These are phyloP conservation scores for Madurella fahalii DNA, from an alignment of 2,329 filamentous ascomycete genomes.

Conservation along the genomic window DNA sequence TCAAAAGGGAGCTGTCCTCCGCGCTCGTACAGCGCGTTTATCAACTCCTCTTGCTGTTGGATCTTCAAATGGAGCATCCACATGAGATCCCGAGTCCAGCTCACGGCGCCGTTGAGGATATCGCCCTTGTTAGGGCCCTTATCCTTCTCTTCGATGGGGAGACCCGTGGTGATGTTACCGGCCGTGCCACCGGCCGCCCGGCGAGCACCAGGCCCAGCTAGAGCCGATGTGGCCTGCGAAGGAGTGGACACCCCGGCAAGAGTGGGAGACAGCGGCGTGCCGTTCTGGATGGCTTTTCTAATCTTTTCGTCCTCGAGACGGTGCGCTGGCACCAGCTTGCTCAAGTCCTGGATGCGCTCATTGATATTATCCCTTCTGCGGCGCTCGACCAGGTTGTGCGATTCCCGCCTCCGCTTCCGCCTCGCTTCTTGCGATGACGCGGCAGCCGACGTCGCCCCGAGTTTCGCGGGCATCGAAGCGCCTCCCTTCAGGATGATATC, in stretches of 20 bases:
- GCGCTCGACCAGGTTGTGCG: slow-evolving; percentile 94
- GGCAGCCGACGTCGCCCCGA: slow-evolving; percentile 48
- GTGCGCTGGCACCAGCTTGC: slow-evolving; percentile 86
- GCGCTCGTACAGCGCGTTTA: slow-evolving; percentile 67
- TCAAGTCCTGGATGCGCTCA: slow-evolving; percentile 94
- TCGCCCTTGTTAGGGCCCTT: slow-evolving; percentile 99
- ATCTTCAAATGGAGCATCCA: slow-evolving; percentile 91
- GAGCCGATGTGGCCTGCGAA: slow-evolving; percentile 76
- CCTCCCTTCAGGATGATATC: slow-evolving; percentile 86
- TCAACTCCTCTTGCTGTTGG: slow-evolving; percentile 82
- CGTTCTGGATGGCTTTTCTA: slow-evolving; percentile 89
- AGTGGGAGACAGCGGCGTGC: slow-evolving; percentile 81
- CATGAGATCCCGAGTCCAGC: slow-evolving; percentile 97
- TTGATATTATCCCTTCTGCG: slow-evolving; percentile 97
- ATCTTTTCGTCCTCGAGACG: slow-evolving; percentile 96
- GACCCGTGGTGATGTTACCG: slow-evolving; percentile 84
- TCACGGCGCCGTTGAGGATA: slow-evolving; percentile 93
- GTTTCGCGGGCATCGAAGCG: slow-evolving; percentile 85
- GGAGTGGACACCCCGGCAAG: slow-evolving; percentile 66
- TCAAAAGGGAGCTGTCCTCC: slow-evolving; percentile 77
- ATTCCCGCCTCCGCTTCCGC: slow-evolving; percentile 83
- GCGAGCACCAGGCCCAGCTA: slow-evolving; percentile 79
- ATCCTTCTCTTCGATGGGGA: slow-evolving; percentile 95
- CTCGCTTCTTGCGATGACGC: slow-evolving; percentile 89
- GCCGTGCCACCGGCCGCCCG: slow-evolving; percentile 66